Conservation (phyloP, 495 filamentous ascomycete species). For the Thermothielavioides terrestris region DNA sequence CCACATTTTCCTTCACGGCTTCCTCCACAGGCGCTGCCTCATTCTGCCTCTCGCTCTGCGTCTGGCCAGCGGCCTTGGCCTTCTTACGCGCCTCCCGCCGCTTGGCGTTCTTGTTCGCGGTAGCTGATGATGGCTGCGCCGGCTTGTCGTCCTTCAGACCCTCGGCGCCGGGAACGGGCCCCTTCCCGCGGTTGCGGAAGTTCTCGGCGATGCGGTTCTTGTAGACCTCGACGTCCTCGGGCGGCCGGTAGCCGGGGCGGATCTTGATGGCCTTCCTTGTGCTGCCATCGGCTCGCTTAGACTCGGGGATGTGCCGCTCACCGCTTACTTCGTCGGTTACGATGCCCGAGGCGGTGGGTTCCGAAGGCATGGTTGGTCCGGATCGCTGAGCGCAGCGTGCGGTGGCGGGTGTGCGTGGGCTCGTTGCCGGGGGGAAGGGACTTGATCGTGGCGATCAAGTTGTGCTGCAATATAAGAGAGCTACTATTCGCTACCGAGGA, state of each 20-base stretch:
- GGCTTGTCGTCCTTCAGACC: conserved; percentile 46
- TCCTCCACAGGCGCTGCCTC: conserved; percentile 24
- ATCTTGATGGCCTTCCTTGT: conserved; percentile 87
- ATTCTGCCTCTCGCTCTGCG: conserved; percentile 37
- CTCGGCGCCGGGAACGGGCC: conserved; percentile 71
- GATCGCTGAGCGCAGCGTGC: too few species aligned
- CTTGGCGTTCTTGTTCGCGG: conserved; percentile 89
- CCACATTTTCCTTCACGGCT: conserved; percentile 30
- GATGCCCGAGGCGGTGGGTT: conserved; percentile 60
- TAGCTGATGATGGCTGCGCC: conserved; percentile 34
- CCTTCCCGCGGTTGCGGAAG: conserved; percentile 72
- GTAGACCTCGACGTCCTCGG: conserved; percentile 95
- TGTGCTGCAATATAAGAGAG: too few species aligned
- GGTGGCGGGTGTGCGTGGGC: conserved; percentile 5
- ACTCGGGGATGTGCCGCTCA: conserved; percentile 81
- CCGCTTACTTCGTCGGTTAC: conserved; percentile 60
- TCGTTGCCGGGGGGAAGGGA: too few species aligned
- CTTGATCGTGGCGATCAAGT: too few species aligned
- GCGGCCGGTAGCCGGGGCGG: conserved; percentile 84
- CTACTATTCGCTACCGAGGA: too few species aligned
- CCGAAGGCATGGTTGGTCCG: conserved; percentile 39
- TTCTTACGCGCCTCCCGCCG: conserved; percentile 81
- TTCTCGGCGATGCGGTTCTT: conserved; percentile 83
- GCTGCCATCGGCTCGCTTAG: conserved; percentile 75
- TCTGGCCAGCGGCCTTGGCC: conserved; percentile 53